A percentile compares a stretch with the other conserved stretches of the same genome.
phyloP scores from a whole-genome alignment of 768 basidiomycete genomes.

The Kondoa malvinella region DNA sequence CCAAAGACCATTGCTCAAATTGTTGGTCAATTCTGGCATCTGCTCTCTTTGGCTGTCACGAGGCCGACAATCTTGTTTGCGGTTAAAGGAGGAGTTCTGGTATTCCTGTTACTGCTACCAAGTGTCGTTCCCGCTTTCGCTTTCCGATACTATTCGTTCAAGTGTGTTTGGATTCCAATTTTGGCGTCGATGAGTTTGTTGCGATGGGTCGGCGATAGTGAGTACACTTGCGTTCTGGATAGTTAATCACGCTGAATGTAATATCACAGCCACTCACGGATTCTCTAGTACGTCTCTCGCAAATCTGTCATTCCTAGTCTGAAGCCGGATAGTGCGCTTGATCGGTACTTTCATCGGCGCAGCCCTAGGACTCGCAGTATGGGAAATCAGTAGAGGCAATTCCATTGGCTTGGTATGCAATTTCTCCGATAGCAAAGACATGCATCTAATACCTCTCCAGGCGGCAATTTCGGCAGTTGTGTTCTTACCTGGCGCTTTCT shows the following conservation, averaged over 20 bases:
- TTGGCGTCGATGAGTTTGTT: not conserved
- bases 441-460: no score
- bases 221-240: not conserved
- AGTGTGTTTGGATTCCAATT: not conserved
- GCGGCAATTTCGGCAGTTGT: not conserved
- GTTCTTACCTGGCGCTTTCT: not conserved
- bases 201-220: not conserved
- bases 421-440: no score
- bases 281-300: no score
- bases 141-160: not conserved
- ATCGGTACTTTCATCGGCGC: not conserved
- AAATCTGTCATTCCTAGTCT: no score
- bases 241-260: no score
- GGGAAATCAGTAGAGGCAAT: not conserved
- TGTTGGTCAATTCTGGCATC: not conserved
- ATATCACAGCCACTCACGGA: not conserved
- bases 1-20: not conserved
- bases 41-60: not conserved
- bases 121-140: not conserved
- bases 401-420: not conserved
- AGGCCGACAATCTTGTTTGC: not conserved
- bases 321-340: no score
- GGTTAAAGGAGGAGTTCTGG: not conserved
- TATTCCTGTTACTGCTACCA: not conserved
- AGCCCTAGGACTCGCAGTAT: not conserved